Percentiles rank a stretch among this genome's conserved stretches.
These are phyloP conservation scores for Trichosporon inkin DNA, from an alignment of 1,284 basidiomycete genomes.

Conservation along the genomic window DNA sequence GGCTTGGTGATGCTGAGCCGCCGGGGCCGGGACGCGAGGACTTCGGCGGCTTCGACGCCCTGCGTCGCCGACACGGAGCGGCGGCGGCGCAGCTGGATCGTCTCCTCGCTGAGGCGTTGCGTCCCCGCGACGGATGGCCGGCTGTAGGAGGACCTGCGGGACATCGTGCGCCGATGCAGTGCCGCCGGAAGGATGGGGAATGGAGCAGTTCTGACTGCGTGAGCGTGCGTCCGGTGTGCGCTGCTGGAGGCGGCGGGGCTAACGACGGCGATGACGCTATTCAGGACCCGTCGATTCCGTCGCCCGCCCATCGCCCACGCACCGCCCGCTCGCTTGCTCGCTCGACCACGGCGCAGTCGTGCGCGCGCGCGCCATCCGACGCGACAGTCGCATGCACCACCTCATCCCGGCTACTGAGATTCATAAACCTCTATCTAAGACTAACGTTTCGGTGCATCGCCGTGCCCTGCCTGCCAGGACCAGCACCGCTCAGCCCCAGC, in stretches of 20 bases:
- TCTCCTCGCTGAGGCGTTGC: constrained; percentile 1
- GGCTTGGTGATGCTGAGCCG: constrained; percentile 7
- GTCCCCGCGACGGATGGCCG: background rate
- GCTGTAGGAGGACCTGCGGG: background rate
- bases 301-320: no score
- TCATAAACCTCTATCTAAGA: constrained; percentile 9
- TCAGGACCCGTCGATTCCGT: no score
- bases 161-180: background rate
- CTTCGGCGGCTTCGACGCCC: constrained; percentile 11
- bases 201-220: no score
- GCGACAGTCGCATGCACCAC: background rate
- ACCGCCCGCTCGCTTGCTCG: no score
- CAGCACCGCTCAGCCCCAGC: background rate
- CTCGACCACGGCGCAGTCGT: no score
- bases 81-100: constrained; percentile 16
- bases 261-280: no score
- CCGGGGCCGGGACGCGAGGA: constrained; percentile 11
- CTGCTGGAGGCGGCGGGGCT: no score
- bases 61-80: constrained; percentile 9
- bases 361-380: no score
- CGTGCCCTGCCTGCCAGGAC: background rate
- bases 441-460: background rate
- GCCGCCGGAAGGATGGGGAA: no score
- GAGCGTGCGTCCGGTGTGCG: no score
- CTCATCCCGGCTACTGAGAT: background rate